Base-by-base conservation (phyloP, 148 eudicot species). In the Amaranthus hypochondriacus region DNA sequence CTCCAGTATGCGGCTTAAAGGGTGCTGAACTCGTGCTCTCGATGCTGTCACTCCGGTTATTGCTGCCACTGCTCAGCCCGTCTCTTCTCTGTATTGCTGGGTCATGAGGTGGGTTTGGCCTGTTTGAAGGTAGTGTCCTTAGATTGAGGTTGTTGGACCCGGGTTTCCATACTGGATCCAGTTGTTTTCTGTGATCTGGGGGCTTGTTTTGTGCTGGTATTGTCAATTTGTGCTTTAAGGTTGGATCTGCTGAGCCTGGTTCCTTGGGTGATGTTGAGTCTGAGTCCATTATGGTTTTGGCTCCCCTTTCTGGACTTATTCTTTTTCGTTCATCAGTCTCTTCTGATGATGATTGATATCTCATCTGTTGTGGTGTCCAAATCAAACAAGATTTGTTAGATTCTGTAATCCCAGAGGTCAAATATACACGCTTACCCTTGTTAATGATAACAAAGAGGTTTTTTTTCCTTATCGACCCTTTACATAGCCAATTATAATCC, bases 1-100 rank as follows among this genome's bases (percentile, higher is more conserved):
- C 91, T 3, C 97, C 97, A 48, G 97, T 92, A 68, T 92, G 97
- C 51, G 97, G 97, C 80, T 80, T 88, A 48, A 71, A 72, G 21
- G 80, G 86, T 48, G 84, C 83, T 49, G 48, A 8, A 75, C 77
- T 79, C 4, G 84, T 78, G 74, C 90, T 89, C 71, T 92, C 97
- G 55, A 84, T 62, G 81, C 97, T 90, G 76, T 92, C 81, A 71
- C 92, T 89, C 7, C 90, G 80, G 70, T 44, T 62, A 58, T 64
- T 21, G 9, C 60, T 57, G 58, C 67, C 70, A n/a, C 67, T 67
- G 28, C 9, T 21, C 39, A n/a, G 42, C 18, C 66, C 70, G 2
- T 63, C 81, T 56, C 77, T 48, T 57, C 76, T 62, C 28, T 75
- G 69, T 15, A 18, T 72, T 18, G 72, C 55, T n/a, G 6, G 70